Evolutionary conservation across 2,329 filamentous ascomycete genomes (phyloP), one percentile per base, ranked within the genome.

Genomic region (Raffaelea albimanens): DNA sequence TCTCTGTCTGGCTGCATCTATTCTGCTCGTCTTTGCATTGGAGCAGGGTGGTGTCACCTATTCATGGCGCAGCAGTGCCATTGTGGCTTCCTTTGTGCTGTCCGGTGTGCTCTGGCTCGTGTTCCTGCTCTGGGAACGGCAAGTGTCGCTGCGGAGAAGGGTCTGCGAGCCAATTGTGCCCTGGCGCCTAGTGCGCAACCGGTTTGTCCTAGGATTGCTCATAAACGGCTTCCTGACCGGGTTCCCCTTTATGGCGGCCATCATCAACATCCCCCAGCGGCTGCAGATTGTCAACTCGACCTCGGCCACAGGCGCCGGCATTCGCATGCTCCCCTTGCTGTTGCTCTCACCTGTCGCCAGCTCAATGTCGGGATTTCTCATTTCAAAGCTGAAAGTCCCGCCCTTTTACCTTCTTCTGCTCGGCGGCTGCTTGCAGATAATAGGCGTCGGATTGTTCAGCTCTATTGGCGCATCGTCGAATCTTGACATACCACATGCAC

Each of bases 21-120:
- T 69, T 3, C 59, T 73, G 4, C 54, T 74, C n/a, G 64, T 72
- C 14, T 67, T 71, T 38, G 68, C 65, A 1, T 58, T 75, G 16
- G 65, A 74, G 43, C 62, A 71, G 52, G 69, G 59, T 5, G 69
- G 70, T 4, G 55, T 62, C 18, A 58, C 58, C 5, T 71, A 68
- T 45, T 53, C 64, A 4, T 75, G 71, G 71, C 56, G 51, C 7
- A 68, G 64, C 39, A 59, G 60, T 0, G 51, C 63, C 4, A 62
- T 73, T 4, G 59, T 71, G 4, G 52, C 57, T 8, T 59, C 58
- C 3, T 45, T 58, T 4, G 50, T 59, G n/a, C 33, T 63, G 8
- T 53, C 54, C 2, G 56, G 52, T 0, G 18, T 57, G 4, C 44
- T 58, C 2, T 58, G 58, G 43, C 21, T 58, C n/a, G 50, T 46